Base-by-base conservation (phyloP, 2,329 filamentous ascomycete species). In the Nannizzia gypsea region DNA sequence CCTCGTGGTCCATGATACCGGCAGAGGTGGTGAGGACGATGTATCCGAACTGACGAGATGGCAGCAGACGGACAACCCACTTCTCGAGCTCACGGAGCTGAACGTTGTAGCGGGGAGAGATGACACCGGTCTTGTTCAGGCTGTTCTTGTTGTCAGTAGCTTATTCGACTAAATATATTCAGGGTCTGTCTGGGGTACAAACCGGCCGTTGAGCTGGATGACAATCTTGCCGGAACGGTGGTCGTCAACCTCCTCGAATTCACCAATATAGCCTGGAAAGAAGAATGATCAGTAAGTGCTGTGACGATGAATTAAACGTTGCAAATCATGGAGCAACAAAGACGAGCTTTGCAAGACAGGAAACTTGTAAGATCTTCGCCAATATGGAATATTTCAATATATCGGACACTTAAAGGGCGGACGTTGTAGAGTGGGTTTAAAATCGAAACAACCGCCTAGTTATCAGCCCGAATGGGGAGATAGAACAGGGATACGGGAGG, bases 371-470 rank as follows among this genome's bases (percentile, higher is more conserved):
- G 90, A 92, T 87, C 87, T 84, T 69, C 86, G 86, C 86, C 84
- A 77, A 65, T 67, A 66, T 48, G 67, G 62, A 67, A 73, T 71
- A 70, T 62, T 74, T 88, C 80, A 77, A 93, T 99, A 79, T 99
- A 88, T 95, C 93, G 92, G 90, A 85, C 85, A 95, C 85, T 97
- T 97, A 99, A 97, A 99, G 90, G 91, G 90, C 92, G 90, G 85
- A 87, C 83, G 86, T 87, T 89, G 90, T 96, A 78, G 82, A 78
- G 81, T 69, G 71, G 61, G 65, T 67, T 36, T 67, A 69, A 69
- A 74, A 76, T 83, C 84, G 84, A 87, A 86, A 92, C 86, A 85
- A 84, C 90, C 86, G 87, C 89, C 92, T 96, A 99, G 93, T 97
- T 97, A 97, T 97, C 90, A 96, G 88, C 87, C 91, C 92, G 93